Evolutionary conservation across 768 basidiomycete species (phyloP).

Genomic region (Leccinum rimulosum): DNA sequence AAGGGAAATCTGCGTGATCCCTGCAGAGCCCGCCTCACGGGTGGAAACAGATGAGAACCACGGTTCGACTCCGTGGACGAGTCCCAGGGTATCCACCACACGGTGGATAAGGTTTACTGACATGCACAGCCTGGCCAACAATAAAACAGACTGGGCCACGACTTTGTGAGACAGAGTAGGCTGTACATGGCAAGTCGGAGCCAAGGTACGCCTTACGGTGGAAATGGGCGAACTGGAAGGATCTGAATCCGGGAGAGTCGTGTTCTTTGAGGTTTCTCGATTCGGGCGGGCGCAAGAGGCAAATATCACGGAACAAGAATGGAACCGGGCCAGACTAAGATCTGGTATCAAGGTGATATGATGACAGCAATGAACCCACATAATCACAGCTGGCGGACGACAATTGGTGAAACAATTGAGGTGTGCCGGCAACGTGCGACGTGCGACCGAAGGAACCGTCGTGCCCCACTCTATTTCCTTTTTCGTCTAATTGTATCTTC

Average conservation of each 20-base stretch:
- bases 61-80: background rate
- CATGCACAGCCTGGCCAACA: slow-evolving; percentile 13
- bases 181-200: slow-evolving; percentile 16
- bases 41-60: background rate
- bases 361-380: slow-evolving; percentile 13
- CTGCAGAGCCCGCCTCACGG: background rate
- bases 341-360: slow-evolving; percentile 20
- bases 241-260: slow-evolving; percentile 18
- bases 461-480: slow-evolving; percentile 26
- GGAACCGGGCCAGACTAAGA: slow-evolving; percentile 9
- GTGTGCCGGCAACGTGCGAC: slow-evolving; percentile 26
- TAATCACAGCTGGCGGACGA: slow-evolving; percentile 10
- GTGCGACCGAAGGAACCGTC: slow-evolving; percentile 15
- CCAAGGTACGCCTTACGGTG: slow-evolving; percentile 6
- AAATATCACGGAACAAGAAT: slow-evolving; percentile 18
- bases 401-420: slow-evolving; percentile 30
- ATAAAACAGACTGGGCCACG: slow-evolving; percentile 16
- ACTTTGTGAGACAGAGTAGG: slow-evolving; percentile 11
- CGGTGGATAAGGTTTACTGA: slow-evolving; percentile 24
- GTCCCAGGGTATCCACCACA: background rate
- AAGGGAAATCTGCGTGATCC: background rate
- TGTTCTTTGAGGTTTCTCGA: slow-evolving; percentile 32
- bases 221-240: slow-evolving; percentile 5
- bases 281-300: slow-evolving; percentile 26
- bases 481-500: slow-evolving; percentile 36